Evolutionary conservation across 108 stramenopile species (phyloP).

Genomic region (Pseudonitzschia multistriata): DNA sequence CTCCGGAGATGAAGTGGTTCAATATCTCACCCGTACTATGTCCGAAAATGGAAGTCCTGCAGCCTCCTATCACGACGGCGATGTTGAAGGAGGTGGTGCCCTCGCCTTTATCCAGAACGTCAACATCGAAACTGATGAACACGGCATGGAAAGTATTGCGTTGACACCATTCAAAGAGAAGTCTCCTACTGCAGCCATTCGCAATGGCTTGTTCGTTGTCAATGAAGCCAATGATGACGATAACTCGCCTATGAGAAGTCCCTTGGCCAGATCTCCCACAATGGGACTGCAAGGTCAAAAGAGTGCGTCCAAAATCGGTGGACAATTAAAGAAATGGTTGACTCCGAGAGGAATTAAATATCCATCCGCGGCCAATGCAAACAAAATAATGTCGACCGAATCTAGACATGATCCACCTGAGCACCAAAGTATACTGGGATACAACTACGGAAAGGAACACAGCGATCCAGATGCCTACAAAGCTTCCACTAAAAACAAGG

Average conservation of each 20-base stretch:
- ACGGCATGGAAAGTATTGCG: constrained; percentile 12
- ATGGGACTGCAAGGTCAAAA: background rate
- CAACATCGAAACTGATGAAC: background rate
- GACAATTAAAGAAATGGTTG: constrained; percentile 28
- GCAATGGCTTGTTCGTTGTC: constrained; percentile 12
- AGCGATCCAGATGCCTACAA: constrained; percentile 22
- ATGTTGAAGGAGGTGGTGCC: constrained; percentile 19
- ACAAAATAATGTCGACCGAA: background rate
- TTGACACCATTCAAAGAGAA: background rate
- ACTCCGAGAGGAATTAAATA: constrained; percentile 21
- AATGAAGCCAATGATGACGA: constrained; percentile 7
- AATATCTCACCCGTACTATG: constrained; percentile 22
- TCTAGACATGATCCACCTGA: constrained; percentile 27
- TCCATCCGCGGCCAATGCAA: background rate
- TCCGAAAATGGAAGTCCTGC: constrained; percentile 12
- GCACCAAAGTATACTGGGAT: constrained; percentile 9
- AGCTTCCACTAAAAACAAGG: constrained; percentile 22
- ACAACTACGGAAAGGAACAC: constrained; percentile 10
- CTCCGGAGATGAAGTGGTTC: constrained; percentile 9
- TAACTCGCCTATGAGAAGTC: constrained; percentile 1
- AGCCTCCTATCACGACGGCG: constrained; percentile 11
- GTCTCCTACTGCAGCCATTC: background rate
- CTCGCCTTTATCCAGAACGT: background rate
- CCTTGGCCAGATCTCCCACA: background rate
- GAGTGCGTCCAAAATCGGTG: background rate